Conservation (phyloP, 2,329 filamentous ascomycete species). For the Alternaria solani region DNA sequence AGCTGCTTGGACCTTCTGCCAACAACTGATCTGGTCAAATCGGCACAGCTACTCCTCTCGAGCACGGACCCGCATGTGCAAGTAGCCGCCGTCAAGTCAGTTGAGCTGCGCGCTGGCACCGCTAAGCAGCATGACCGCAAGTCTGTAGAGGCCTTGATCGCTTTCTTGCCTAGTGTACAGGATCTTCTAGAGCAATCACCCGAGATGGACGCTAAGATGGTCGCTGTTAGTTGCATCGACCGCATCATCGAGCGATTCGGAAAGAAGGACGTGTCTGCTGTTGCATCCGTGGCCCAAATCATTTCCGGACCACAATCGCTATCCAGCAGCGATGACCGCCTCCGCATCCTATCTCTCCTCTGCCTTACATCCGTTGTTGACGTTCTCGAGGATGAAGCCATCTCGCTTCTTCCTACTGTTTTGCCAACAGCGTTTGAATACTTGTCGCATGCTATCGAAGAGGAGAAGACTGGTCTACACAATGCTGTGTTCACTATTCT, state of each 20-base stretch:
- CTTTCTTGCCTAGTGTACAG: slow-evolving; percentile 81
- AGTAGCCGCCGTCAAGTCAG: slow-evolving; percentile 73
- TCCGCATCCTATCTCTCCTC: slow-evolving; percentile 84
- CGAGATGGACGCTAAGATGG: slow-evolving; percentile 80
- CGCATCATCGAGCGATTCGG: slow-evolving; percentile 95
- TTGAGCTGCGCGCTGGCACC: slow-evolving; percentile 79
- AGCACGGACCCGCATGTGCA: slow-evolving; percentile 76
- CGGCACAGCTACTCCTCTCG: slow-evolving; percentile 81
- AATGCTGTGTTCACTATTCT: slow-evolving; percentile 84
- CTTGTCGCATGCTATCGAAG: slow-evolving; percentile 69
- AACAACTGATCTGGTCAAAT: slow-evolving; percentile 86
- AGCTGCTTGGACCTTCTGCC: slow-evolving; percentile 85
- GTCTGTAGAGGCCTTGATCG: slow-evolving; percentile 75
- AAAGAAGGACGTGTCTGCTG: slow-evolving; percentile 82
- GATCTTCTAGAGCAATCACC: slow-evolving; percentile 76
- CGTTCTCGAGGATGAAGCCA: slow-evolving; percentile 83
- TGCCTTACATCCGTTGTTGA: slow-evolving; percentile 90
- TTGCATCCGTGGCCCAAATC: slow-evolving; percentile 76
- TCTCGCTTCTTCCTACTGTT: slow-evolving; percentile 80
- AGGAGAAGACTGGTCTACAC: slow-evolving; percentile 70
- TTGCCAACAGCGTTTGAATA: slow-evolving; percentile 77
- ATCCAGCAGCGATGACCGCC: slow-evolving; percentile 73
- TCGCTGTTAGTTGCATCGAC: slow-evolving; percentile 88
- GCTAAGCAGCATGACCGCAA: slow-evolving; percentile 73
- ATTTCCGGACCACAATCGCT: slow-evolving; percentile 81